Conservation (phyloP, 2,329 filamentous ascomycete species). For the Aureobasidium zeae region DNA sequence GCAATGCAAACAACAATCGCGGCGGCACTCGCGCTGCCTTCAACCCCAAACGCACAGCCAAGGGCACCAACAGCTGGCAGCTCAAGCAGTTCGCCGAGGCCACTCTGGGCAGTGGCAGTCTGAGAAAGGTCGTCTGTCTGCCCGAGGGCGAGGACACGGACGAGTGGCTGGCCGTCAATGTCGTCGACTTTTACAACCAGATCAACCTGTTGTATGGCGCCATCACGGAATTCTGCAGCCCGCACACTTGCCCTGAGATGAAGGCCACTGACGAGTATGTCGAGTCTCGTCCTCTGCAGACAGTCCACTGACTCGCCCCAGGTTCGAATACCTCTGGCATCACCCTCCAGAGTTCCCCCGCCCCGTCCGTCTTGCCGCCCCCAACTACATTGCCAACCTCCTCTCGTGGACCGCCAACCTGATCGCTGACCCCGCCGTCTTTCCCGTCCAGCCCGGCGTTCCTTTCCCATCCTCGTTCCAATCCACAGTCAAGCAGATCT, state of each 20-base stretch:
- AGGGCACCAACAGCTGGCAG: conserved; percentile 85
- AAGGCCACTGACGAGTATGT: conserved; percentile 96
- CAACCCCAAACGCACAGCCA: conserved; percentile 73
- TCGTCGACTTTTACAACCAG: conserved; percentile 99
- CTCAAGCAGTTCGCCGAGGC: conserved; percentile 97
- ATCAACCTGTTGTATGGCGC: conserved; percentile 98
- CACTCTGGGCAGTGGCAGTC: conserved; percentile 84
- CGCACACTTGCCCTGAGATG: conserved; percentile 96
- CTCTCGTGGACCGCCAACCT: conserved; percentile 95
- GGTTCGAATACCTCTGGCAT: conserved; percentile 99
- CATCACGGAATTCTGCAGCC: conserved; percentile 98
- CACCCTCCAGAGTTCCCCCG: conserved; percentile 88
- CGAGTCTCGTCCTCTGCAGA: background rate
- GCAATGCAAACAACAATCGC: conserved; percentile 28
- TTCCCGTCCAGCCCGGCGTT: conserved; percentile 65
- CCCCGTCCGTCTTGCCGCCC: conserved; percentile 95
- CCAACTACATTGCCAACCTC: conserved; percentile 93
- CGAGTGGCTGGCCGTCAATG: conserved; percentile 97
- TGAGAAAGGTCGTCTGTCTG: conserved; percentile 92
- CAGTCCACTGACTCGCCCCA: conserved; percentile 30
- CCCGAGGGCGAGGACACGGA: conserved; percentile 96
- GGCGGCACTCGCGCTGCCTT: conserved; percentile 81
- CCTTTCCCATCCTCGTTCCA: conserved; percentile 88
- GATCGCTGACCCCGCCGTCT: conserved; percentile 89
- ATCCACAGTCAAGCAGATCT: conserved; percentile 94